A percentile compares a stretch with the other conserved stretches of the same genome.
Conservation (phyloP, 495 filamentous ascomycete genomes). For the Penicillium egyptiacum region DNA sequence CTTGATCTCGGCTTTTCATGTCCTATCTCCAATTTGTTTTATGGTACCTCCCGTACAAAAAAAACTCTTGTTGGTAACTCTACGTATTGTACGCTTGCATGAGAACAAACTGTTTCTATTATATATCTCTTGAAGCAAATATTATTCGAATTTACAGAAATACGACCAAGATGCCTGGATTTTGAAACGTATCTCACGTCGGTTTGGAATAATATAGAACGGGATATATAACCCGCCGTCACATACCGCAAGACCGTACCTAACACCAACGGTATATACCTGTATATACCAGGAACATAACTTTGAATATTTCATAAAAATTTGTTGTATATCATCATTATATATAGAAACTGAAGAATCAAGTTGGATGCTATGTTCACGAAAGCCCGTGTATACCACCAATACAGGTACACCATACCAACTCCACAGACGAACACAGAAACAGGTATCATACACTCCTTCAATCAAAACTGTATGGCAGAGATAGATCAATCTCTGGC, state of each 20-base stretch:
- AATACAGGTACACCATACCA: slow-evolving; percentile 1
- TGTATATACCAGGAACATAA: slow-evolving; percentile 7
- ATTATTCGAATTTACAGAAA: neutral
- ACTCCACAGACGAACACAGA: neutral
- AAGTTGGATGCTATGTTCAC: neutral
- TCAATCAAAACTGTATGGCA: neutral
- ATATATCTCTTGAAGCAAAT: neutral
- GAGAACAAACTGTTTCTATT: neutral
- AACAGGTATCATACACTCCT: neutral
- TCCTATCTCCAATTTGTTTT: neutral
- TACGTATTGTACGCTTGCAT: neutral
- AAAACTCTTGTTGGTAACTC: neutral
- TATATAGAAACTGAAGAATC: neutral
- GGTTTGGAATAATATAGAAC: neutral
- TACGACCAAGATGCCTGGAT: neutral
- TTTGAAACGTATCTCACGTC: neutral
- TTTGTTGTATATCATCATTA: neutral
- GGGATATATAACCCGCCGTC: slow-evolving; percentile 2
- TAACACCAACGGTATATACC: slow-evolving; percentile 3
- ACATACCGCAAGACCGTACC: slow-evolving; percentile 6
- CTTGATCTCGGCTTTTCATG: neutral
- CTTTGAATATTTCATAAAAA: neutral
- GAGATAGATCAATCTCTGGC: neutral
- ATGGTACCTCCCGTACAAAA: neutral
- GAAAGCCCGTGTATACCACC: neutral